phyloP scores from a whole-genome alignment of 106 monocot genomes.

The Allium cepa region DNA sequence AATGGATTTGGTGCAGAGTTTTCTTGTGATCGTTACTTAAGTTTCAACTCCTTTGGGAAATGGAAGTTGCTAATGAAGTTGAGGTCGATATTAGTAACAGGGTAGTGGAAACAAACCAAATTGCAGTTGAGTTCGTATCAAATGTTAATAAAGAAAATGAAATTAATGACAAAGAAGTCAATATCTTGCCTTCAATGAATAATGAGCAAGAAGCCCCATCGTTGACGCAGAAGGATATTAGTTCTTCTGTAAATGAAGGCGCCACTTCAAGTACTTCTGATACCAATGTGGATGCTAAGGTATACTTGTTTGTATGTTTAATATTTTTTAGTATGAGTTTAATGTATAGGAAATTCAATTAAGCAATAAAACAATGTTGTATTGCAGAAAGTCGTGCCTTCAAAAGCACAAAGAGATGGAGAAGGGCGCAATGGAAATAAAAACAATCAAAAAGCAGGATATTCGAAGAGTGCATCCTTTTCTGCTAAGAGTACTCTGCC shows the following conservation, averaged over 20 bases:
- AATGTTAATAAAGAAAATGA: conserved; percentile 14
- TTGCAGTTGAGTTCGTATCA: conserved; percentile 2
- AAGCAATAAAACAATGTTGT: background rate
- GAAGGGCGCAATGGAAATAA: conserved; percentile 7
- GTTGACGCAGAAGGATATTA: conserved; percentile 2
- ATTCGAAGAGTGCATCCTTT: conserved; percentile 46
- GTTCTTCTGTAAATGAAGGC: conserved; percentile 10
- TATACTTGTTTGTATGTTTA: background rate
- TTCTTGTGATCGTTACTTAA: background rate
- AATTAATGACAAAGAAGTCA: background rate
- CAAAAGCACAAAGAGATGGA: conserved; percentile 16
- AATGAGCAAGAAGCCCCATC: background rate
- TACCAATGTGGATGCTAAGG: conserved; percentile 13
- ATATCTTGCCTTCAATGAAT: conserved; percentile 7
- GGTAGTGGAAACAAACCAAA: background rate
- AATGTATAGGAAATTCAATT: background rate
- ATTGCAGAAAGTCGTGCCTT: conserved; percentile 10
- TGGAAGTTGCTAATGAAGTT: conserved; percentile 26
- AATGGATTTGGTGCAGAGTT: conserved; percentile 20
- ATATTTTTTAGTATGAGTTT: background rate
- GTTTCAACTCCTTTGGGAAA: conserved; percentile 7
- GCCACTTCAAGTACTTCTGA: background rate
- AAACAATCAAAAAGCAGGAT: conserved; percentile 13
- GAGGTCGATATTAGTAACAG: conserved; percentile 14
- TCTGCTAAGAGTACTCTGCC: conserved; percentile 22